Conservation (phyloP, 225 moss, liverwort and hornwort species). For the Pseudoscleropodium purum region DNA sequence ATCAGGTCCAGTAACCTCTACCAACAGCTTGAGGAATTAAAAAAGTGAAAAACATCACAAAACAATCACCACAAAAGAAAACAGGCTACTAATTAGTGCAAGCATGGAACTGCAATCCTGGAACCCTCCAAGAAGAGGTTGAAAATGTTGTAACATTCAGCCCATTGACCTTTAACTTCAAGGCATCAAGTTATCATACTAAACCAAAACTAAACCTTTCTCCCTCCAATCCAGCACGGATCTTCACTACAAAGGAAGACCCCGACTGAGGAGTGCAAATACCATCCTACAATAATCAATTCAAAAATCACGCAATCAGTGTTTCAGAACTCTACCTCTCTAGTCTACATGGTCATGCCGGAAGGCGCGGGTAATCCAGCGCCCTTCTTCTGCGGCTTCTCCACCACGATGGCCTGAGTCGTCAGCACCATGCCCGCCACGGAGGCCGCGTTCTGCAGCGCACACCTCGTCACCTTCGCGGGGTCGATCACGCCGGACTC, state of each 20-base stretch:
- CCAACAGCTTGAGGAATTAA: neutral
- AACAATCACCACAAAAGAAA: too few relatives aligned
- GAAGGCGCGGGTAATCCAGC: neutral
- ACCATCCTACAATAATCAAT: neutral
- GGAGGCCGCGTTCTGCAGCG: conserved; percentile 86
- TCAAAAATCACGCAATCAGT: neutral
- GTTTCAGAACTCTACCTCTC: neutral
- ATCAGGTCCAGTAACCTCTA: neutral
- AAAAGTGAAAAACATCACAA: too few relatives aligned
- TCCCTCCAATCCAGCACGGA: neutral
- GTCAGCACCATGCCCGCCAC: conserved; percentile 98
- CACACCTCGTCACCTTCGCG: conserved; percentile 88
- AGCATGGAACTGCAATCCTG: neutral
- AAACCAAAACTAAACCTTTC: neutral
- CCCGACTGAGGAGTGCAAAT: neutral
- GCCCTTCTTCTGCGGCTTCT: conserved; percentile 52
- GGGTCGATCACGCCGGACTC: conserved; percentile 94
- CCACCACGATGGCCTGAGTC: conserved; percentile 93
- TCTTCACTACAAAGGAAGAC: neutral
- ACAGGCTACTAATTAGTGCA: too few relatives aligned
- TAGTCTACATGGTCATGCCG: conserved; percentile 48
- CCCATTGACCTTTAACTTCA: neutral
- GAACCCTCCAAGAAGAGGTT: neutral
- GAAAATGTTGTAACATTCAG: neutral
- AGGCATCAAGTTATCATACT: neutral